These are phyloP conservation scores for Yamadazyma kitorensis DNA, from an alignment of 805 yeast species.

Conservation along the genomic window DNA sequence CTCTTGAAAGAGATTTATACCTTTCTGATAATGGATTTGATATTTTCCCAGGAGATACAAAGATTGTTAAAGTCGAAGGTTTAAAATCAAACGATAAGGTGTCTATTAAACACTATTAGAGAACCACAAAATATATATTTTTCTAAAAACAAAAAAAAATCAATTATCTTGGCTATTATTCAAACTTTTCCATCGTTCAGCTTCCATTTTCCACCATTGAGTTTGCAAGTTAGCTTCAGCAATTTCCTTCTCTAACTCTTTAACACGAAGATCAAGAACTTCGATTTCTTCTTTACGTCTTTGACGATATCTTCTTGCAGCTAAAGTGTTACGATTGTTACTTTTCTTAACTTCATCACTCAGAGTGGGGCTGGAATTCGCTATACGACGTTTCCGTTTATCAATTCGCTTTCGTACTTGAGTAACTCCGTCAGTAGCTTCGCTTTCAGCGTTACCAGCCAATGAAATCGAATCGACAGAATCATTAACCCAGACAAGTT, in stretches of 20 bases:
- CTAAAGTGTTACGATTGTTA: conserved; percentile 11
- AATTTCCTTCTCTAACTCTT: conserved; percentile 8
- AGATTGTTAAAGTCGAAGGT: conserved; percentile 13
- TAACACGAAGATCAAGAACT: conserved; percentile 9
- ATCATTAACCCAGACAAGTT: too few species aligned
- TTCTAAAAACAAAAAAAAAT: too few species aligned
- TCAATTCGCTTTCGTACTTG: background rate
- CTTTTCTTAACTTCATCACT: conserved; percentile 1
- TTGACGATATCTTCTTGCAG: conserved; percentile 12
- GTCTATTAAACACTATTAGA: conserved; percentile 16
- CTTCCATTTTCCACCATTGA: conserved; percentile 13
- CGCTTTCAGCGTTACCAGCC: too few species aligned
- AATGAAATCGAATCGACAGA: too few species aligned
- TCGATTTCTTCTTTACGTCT: conserved; percentile 11
- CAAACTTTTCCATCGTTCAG: conserved; percentile 8
- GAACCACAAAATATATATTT: too few species aligned
- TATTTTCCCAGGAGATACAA: conserved; percentile 35
- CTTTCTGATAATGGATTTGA: conserved; percentile 48
- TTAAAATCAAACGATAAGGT: conserved; percentile 14
- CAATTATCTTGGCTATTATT: too few species aligned
- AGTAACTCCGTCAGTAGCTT: background rate
- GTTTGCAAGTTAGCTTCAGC: conserved; percentile 3
- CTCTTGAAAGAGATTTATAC: conserved; percentile 21
- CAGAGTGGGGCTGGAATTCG: background rate
- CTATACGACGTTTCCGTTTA: background rate